Evolutionary conservation across 2,329 filamentous ascomycete species (phyloP).

Genomic region (Aspergillus sp.): DNA sequence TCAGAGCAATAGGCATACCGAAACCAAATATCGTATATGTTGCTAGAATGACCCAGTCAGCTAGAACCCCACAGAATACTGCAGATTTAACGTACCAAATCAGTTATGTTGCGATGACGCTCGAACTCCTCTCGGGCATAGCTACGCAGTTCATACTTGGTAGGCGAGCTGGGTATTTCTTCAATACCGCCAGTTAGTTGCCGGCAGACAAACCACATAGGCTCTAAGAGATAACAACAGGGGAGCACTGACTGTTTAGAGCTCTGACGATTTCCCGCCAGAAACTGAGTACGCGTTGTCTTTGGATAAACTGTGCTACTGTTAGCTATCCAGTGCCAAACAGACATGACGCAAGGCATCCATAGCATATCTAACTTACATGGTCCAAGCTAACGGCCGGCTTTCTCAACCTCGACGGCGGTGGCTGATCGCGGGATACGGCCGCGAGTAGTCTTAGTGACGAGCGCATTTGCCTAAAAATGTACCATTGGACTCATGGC

Average conservation of each 20-base stretch:
- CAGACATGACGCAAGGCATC: background rate
- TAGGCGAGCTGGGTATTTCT: slow-evolving; percentile 35
- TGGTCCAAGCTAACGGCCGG: slow-evolving; percentile 32
- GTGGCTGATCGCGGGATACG: slow-evolving; percentile 14
- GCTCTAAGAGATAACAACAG: background rate
- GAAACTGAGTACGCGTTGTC: slow-evolving; percentile 35
- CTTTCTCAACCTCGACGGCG: slow-evolving; percentile 28
- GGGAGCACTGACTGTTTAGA: slow-evolving; percentile 26
- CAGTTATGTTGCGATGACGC: slow-evolving; percentile 35
- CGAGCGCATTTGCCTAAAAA: slow-evolving; percentile 19
- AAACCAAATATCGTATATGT: slow-evolving; percentile 41
- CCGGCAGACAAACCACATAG: background rate
- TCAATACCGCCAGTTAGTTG: slow-evolving; percentile 1
- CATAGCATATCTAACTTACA: slow-evolving; percentile 16
- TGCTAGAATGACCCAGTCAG: slow-evolving; percentile 12
- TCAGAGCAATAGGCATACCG: slow-evolving; percentile 14
- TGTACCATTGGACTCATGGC: slow-evolving; percentile 1
- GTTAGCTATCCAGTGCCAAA: background rate
- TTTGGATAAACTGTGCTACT: slow-evolving; percentile 33
- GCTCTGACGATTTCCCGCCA: slow-evolving; percentile 37
- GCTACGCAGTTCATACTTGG: slow-evolving; percentile 32
- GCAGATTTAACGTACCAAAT: slow-evolving; percentile 26
- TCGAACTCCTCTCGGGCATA: slow-evolving; percentile 40
- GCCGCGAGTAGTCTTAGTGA: slow-evolving; percentile 22
- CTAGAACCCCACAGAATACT: background rate